phyloP scores from a whole-genome alignment of 1,284 basidiomycete species.

The Trichosporon ovoides region DNA sequence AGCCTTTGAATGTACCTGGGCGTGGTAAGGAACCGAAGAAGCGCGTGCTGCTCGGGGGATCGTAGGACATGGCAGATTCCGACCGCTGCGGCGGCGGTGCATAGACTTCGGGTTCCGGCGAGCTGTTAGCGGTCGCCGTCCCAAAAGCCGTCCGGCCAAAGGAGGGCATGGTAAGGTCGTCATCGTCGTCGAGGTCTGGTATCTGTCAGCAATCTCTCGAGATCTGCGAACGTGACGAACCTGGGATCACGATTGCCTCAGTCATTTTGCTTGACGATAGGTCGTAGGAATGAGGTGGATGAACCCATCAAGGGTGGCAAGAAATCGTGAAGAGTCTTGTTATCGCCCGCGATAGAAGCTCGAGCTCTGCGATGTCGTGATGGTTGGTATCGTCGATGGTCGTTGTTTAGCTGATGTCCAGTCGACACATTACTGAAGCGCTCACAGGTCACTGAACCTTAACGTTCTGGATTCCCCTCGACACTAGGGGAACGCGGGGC shows the following conservation, averaged over 20 bases:
- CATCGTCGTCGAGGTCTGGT: constrained; percentile 43
- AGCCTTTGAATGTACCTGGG: background rate
- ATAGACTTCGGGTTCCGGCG: constrained; percentile 14
- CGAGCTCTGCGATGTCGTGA: background rate
- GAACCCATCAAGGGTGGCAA: background rate
- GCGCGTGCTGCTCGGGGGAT: constrained; percentile 15
- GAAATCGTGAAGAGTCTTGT: background rate
- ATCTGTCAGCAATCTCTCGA: background rate
- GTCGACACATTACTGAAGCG: background rate
- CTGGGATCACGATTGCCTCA: constrained; percentile 44
- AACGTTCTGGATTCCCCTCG: background rate
- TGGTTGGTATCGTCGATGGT: background rate
- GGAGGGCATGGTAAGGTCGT: constrained; percentile 35
- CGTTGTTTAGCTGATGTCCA: background rate
- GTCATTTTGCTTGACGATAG: background rate
- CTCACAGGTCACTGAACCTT: background rate
- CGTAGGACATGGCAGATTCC: constrained; percentile 26
- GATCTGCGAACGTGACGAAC: constrained; percentile 22
- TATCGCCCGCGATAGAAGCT: constrained; percentile 1
- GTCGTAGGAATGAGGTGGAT: background rate
- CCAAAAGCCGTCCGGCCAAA: constrained; percentile 27
- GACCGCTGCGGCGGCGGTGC: constrained; percentile 24
- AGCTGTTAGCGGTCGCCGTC: constrained; percentile 12
- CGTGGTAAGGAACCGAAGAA: constrained; percentile 3
- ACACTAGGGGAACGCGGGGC: background rate